Evolutionary conservation across 106 monocot genomes (phyloP).

Genomic region (Allium cepa): DNA sequence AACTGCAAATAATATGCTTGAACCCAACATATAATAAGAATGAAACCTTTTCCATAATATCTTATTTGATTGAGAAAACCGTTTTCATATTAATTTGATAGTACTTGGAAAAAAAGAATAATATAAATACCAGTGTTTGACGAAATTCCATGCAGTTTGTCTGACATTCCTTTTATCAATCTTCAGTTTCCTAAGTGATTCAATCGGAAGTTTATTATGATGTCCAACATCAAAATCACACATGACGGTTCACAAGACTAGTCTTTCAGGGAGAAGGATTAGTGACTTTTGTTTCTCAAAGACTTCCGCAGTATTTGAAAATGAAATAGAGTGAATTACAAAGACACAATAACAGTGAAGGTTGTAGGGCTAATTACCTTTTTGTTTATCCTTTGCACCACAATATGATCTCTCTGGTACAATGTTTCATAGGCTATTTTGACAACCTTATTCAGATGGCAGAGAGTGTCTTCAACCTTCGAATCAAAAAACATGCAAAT

Average conservation of each 20-base stretch:
- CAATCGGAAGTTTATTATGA: conserved; percentile 59
- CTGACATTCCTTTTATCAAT: conserved; percentile 26
- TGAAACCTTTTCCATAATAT: not conserved
- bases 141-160: conserved; percentile 72
- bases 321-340: not conserved
- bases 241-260: conserved; percentile 45
- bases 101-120: not conserved
- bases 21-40: not conserved
- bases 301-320: conserved; percentile 24
- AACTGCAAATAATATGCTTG: not conserved
- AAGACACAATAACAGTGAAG: not conserved
- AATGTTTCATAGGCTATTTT: conserved; percentile 36
- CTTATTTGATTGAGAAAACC: not conserved
- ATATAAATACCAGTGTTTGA: conserved; percentile 52
- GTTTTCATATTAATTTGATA: not conserved
- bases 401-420: conserved; percentile 24
- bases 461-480: conserved; percentile 63
- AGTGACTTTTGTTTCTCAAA: conserved; percentile 59
- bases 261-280: conserved; percentile 48
- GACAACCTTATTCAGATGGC: conserved; percentile 41
- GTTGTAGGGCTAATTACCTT: conserved; percentile 29
- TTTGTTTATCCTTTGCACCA: conserved; percentile 24
- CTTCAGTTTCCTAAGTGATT: conserved; percentile 43
- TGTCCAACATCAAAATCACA: conserved; percentile 67
- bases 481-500: conserved; percentile 69